phyloP scores from a whole-genome alignment of 1,284 basidiomycete genomes.

The Singerocomus inundabilis region DNA sequence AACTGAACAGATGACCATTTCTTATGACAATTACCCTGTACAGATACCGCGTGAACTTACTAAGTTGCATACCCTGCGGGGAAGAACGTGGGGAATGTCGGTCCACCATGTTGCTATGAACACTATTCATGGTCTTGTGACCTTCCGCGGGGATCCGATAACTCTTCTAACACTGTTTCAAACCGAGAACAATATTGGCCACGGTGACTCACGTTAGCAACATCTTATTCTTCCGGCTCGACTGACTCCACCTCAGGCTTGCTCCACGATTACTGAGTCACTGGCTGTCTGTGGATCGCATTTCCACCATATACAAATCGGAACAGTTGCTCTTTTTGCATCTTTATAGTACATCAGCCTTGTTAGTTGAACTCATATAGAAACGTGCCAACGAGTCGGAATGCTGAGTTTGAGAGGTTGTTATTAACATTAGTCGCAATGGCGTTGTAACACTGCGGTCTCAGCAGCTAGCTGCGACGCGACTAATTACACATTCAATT shows the following conservation, averaged over 20 bases:
- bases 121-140: not conserved
- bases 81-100: not conserved
- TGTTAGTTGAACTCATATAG: slow-evolving; percentile 41
- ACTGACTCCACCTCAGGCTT: not conserved
- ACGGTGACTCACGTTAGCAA: not conserved
- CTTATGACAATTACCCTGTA: not conserved
- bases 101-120: not conserved
- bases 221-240: not conserved
- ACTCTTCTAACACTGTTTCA: not conserved
- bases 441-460: no score
- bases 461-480: not conserved
- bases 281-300: not conserved
- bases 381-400: slow-evolving; percentile 16
- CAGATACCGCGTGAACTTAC: not conserved
- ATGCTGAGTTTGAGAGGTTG: no score
- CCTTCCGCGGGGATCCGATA: not conserved
- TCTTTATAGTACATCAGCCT: not conserved
- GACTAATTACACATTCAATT: not conserved
- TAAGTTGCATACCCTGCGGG: not conserved
- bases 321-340: no score
- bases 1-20: not conserved
- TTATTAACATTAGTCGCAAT: no score
- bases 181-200: not conserved
- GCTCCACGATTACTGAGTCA: not conserved
- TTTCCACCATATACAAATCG: not conserved